Conservation (phyloP, 805 yeast genomes). For the Schizosaccharomyces japonicus region DNA sequence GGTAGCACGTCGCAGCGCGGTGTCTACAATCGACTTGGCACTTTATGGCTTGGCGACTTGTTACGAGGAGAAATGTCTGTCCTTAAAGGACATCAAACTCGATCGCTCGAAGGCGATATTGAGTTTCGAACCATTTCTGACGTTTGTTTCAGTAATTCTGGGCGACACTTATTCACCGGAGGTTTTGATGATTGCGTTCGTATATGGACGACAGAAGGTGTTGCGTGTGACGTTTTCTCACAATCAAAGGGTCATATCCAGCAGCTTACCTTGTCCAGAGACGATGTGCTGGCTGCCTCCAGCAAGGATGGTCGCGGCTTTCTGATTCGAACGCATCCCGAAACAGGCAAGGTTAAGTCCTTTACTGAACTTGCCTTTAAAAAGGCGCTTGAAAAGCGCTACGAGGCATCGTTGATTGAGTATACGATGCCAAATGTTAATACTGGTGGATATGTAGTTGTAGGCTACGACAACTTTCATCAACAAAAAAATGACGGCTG, state of each 20-base stretch:
- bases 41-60: slow-evolving; percentile 3
- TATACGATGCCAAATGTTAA: not conserved
- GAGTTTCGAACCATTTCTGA: not conserved
- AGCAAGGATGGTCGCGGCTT: slow-evolving; percentile 1
- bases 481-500: not conserved
- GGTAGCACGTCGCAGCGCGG: slow-evolving; percentile 2
- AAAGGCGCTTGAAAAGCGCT: not conserved
- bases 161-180: not conserved
- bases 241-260: not conserved
- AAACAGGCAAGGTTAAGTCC: not conserved
- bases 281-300: not conserved
- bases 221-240: not conserved
- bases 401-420: not conserved
- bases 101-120: not conserved
- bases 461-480: slow-evolving; percentile 3
- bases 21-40: slow-evolving; percentile 4
- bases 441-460: not conserved
- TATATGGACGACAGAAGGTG: slow-evolving; percentile 2
- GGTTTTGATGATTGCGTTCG: not conserved
- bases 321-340: not conserved
- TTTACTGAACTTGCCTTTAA: not conserved
- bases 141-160: not conserved
- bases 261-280: not conserved
- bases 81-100: not conserved
- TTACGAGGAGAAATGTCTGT: not conserved